Evolutionary conservation across 768 basidiomycete species (phyloP), one percentile per base, ranked within the genome.

Genomic region (Amylocystis lapponica): DNA sequence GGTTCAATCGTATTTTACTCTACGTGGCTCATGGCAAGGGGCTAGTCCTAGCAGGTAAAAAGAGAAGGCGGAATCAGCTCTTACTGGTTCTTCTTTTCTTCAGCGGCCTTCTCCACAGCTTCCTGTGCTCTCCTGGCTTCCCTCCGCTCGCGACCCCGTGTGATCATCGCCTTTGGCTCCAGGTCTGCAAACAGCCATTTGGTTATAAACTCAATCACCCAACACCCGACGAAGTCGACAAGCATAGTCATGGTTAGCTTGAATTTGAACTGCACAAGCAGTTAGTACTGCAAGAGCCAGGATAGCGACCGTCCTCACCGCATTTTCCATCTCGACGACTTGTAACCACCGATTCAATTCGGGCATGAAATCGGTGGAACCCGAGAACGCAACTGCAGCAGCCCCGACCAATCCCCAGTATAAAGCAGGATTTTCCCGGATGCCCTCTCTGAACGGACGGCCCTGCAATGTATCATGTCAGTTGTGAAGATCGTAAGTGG

Each of bases 281-380:
- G 19, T 34, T 14, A 41, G 25, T 36, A 10, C 40, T 45, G 26
- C 16, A 41, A n/a, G 21, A 20, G 13, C 33, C 19, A 51, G 19
- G 50, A 23, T 27, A n/a, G 35, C 23, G 14, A 16, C 14, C 7
- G 20, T 21, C 21, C 3, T 48, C 55, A 96, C 94, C 25, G 68
- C 51, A 8, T 56, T 56, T 34, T 80, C 65, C 95, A 99, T 94
- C 62, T 87, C 90, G 20, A 96, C 92, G 32, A 98, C 84, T 63
- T 98, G 96, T 35, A 99, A 73, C 95, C 96, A 98, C 21, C 89
- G 71, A 60, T 95, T 98, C 47, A 96, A 58, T 66, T 99, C 96
- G 2, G 96, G 96, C 59, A 96, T 70, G 53, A 99, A 86, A 60
- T 99, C 92, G 1, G 89, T 92, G 5, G 95, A 80, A 23, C 96